Base-by-base conservation (phyloP, 306 rosid genomes). In the Lablab purpureus region DNA sequence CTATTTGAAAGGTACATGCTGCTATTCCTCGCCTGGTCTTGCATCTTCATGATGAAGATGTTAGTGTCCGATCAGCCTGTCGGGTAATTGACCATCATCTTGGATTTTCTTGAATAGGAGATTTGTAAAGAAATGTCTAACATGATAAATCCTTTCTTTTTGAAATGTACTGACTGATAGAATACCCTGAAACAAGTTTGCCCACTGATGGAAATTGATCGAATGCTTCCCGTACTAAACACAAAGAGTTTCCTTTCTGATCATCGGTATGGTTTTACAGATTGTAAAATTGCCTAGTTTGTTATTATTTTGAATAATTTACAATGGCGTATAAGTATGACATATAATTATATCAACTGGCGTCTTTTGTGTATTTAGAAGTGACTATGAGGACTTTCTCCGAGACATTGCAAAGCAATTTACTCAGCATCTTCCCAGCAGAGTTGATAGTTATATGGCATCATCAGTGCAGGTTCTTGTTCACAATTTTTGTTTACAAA, bases 11-110 rank as follows among this genome's bases (percentile, higher is more conserved):
- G 99, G 94, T 91, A 66, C 97, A 94, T 86, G 89, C 93, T 60
- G 85, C 91, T 65, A 62, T 94, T 82, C 97, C 99, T 76, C 94
- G 97, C 83, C 85, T 94, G 77, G 88, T 94, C 82, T 87, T 94
- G 88, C 99, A 94, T 83, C 85, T 91, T 60, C 89, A 91, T 78
- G 99, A 94, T 67, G 97, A 91, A 34, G 95, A 94, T 68, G 13
- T 78, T 77, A 80, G 87, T 46, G 97, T 94, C 27, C 88, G 97
- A 67, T 84, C 87, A 50, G 97, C 99, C 74, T 94, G 99, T 85
- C 97, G 99, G 99, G 99, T 94, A 92, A 81, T 86, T 71, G 28
- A 40, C 74, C 63, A 68, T 30, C 41, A 51, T 80, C 83, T 59
- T 83, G 83, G 14, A 66, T 51, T 84, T 74, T 77, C 77, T 51